Base-by-base conservation (phyloP, 371 early-diverging fungal species). In the Zychaea mexicana region DNA sequence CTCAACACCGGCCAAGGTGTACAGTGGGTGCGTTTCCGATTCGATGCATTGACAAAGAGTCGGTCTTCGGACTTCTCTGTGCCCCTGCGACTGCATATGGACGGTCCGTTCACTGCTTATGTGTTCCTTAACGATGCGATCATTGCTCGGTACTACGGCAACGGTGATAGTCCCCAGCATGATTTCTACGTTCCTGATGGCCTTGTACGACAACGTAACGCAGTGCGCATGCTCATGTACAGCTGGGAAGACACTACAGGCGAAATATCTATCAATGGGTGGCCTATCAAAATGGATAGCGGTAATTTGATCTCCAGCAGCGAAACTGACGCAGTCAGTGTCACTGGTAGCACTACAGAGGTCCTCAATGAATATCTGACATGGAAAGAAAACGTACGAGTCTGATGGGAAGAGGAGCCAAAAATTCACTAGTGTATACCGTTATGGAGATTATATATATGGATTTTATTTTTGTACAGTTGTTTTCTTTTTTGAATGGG, bases 91-190 rank as follows among this genome's bases (percentile, higher is more conserved):
- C 69, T 90, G 39, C 83, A 83, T 53, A 24, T 92, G 21, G 75
- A 80, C 12, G 93, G 93, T 9, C 71, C 80, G 28, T 88, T 83
- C 63, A 89, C 89, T 5, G 86, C 87, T 3, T 84, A 87, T 73
- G 78, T 90, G 12, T 81, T 79, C 46, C 63, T 93, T 22, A 90
- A 88, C 57, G 82, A 78, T 54, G 74, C 81, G 2, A 69, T 89
- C 24, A 79, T 92, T 57, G 93, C 83, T 3, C 78, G 88, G 24
- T 93, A 90, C 65, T 88, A 88, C 70, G 93, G 93, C 12, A 86
- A 88, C 64, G 89, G 88, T 0, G 90, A 90, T 55, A 81, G 87
- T 7, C 86, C 89, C 26, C 93, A 93, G 62, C 83, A 88, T 52
- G 89, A 91, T 63, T 93, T 90, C 67, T 88, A 87, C 64, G 58